Percentiles rank a stretch among this genome's conserved stretches.
These are phyloP conservation scores for Lineolata rhizophorae DNA, from an alignment of 495 filamentous ascomycete genomes.

Conservation along the genomic window DNA sequence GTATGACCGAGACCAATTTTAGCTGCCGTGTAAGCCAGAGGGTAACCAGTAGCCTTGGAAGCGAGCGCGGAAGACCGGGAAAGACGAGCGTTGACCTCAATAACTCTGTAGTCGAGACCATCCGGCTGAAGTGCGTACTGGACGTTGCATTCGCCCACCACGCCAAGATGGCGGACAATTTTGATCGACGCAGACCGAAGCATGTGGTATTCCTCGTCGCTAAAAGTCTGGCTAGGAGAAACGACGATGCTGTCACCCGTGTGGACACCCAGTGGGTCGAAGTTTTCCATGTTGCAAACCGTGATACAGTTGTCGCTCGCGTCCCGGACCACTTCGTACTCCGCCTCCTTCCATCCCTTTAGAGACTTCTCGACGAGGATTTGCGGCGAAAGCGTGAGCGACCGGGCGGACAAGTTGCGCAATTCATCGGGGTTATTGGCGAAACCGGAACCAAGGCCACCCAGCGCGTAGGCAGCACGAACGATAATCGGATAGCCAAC, in stretches of 20 bases:
- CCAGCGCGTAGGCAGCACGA: slow-evolving; percentile 84
- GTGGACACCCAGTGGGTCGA: slow-evolving; percentile 93
- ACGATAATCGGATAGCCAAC: slow-evolving; percentile 97
- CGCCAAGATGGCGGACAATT: slow-evolving; percentile 88
- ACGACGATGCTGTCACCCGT: slow-evolving; percentile 98
- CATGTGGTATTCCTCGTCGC: slow-evolving; percentile 99
- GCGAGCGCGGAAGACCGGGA: slow-evolving; percentile 87
- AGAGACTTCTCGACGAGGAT: slow-evolving; percentile 98
- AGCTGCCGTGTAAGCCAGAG: slow-evolving; percentile 80
- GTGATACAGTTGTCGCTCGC: slow-evolving; percentile 96
- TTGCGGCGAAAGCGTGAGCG: slow-evolving; percentile 85
- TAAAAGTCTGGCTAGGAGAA: slow-evolving; percentile 87
- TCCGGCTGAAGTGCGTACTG: slow-evolving; percentile 96
- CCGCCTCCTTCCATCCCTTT: slow-evolving; percentile 98
- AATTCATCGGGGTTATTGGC: slow-evolving; percentile 85
- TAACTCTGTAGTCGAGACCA: slow-evolving; percentile 94
- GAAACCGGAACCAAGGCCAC: slow-evolving; percentile 93
- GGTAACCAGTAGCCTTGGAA: slow-evolving; percentile 93
- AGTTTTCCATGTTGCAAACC: slow-evolving; percentile 99
- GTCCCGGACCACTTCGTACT: slow-evolving; percentile 96
- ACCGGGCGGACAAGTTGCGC: slow-evolving; percentile 74
- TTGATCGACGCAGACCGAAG: slow-evolving; percentile 95
- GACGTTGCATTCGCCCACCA: slow-evolving; percentile 97
- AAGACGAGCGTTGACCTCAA: slow-evolving; percentile 94
- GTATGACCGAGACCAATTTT: slow-evolving; percentile 94